A percentile compares a stretch with the other conserved stretches of the same genome.
phyloP scores from a whole-genome alignment of 306 rosid species.

The Vigna hirtella region DNA sequence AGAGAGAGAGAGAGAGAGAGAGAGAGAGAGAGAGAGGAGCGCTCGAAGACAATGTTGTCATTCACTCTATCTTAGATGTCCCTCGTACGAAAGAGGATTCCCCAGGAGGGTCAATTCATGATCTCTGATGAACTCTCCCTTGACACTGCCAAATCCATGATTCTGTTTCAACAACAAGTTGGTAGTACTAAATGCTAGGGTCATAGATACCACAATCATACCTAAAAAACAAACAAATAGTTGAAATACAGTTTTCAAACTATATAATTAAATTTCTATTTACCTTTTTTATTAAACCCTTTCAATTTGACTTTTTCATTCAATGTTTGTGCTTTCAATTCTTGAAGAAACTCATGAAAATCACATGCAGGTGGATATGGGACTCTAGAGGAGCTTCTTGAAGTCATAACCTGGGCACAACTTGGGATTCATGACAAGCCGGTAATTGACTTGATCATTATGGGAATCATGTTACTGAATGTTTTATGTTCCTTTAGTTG shows the following conservation, averaged over 20 bases:
- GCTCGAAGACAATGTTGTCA: slow-evolving; percentile 50
- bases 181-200: slow-evolving; percentile 9
- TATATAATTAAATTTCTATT: slow-evolving; percentile 2
- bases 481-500: background rate
- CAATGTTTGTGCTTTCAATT: background rate
- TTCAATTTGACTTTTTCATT: slow-evolving; percentile 6
- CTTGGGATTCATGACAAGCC: slow-evolving; percentile 99
- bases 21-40: slow-evolving; percentile 29
- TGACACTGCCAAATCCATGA: slow-evolving; percentile 32
- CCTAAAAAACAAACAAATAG: background rate
- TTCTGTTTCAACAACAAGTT: slow-evolving; percentile 19
- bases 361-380: slow-evolving; percentile 87
- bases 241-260: background rate
- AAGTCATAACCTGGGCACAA: slow-evolving; percentile 99
- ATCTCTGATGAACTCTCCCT: slow-evolving; percentile 14
- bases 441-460: slow-evolving; percentile 48
- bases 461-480: slow-evolving; percentile 1
- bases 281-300: background rate
- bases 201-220: background rate
- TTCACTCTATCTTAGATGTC: slow-evolving; percentile 43
- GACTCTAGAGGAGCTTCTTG: slow-evolving; percentile 95
- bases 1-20: background rate
- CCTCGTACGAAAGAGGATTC: slow-evolving; percentile 35
- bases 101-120: slow-evolving; percentile 34
- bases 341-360: slow-evolving; percentile 35